Evolutionary conservation across 345 rosid genomes (phyloP), one percentile per base, ranked within the genome.

Genomic region (Mangifera indica): DNA sequence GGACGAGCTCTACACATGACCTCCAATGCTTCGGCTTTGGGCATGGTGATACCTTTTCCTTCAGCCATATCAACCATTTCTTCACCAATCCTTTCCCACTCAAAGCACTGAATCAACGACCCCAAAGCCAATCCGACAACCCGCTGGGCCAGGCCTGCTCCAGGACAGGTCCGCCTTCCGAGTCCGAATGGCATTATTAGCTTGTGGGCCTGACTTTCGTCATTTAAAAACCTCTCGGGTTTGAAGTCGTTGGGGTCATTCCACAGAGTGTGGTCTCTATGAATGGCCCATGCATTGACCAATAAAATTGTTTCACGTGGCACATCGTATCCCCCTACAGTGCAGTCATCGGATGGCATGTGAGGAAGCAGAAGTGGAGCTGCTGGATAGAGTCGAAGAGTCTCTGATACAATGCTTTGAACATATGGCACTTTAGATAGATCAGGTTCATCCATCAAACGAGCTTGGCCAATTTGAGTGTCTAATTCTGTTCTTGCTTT

Each of bases 81-180:
- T 2, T 64, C 69, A 10, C n/a, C 18, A 2, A 71, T 29, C 32
- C 72, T 78, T 2, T 69, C 7, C 77, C 81, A 81, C 22, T 81
- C 77, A 22, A 81, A 81, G 32, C 77, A 81, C 14, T 88, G 92
- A 46, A 86, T 77, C 72, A 88, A 54, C 20, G 75, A 67, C 1
- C 82, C 86, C 67, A 88, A 66, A 49, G 82, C 66, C 56, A 76
- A 67, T 29, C 68, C 73, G 10, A 88, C 60, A 44, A 83, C 62
- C 0, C 85, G 75, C 8, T 80, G 80, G 11, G 81, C 88, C 29
- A 88, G 60, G 46, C 56, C 74, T 0, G 72, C 70, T n/a, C 87
- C 90, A 6, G 87, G 90, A 59, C 88, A 88, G 13, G 86, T 77
- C 73, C 90, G 49, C 53, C 88, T 78, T 60, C 90, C 88, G 26